phyloP scores from a whole-genome alignment of 1,139 yeast genomes.

The Pichia sp. region DNA sequence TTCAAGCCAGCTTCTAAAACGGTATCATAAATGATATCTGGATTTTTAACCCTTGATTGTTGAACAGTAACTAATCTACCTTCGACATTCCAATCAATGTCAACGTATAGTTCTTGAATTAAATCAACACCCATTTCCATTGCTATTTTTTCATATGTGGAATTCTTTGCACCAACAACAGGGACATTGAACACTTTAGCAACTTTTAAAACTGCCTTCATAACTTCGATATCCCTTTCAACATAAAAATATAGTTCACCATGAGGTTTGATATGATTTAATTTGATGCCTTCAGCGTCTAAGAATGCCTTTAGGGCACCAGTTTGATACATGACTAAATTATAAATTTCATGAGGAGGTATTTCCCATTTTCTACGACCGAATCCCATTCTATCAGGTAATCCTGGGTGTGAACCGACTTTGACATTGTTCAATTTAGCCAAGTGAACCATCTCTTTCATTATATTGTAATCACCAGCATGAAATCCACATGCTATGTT shows the following conservation, averaged over 20 bases:
- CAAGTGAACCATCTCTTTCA: slow-evolving; percentile 31
- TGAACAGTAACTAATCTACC: slow-evolving; percentile 29
- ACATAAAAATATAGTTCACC: slow-evolving; percentile 36
- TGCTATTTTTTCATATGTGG: slow-evolving; percentile 25
- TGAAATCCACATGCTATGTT: slow-evolving; percentile 38
- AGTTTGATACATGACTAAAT: slow-evolving; percentile 34
- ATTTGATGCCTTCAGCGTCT: slow-evolving; percentile 32
- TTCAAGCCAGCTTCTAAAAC: slow-evolving; percentile 27
- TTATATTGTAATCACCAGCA: slow-evolving; percentile 34
- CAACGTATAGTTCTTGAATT: slow-evolving; percentile 35
- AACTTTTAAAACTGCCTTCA: slow-evolving; percentile 34
- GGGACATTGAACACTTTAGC: slow-evolving; percentile 34
- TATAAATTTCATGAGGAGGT: slow-evolving; percentile 33
- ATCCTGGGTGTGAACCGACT: slow-evolving; percentile 36
- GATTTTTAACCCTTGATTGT: slow-evolving; percentile 29
- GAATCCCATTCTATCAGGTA: slow-evolving; percentile 35
- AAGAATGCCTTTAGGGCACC: slow-evolving; percentile 36
- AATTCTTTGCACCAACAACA: slow-evolving; percentile 30
- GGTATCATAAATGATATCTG: slow-evolving; percentile 29
- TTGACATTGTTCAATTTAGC: slow-evolving; percentile 33
- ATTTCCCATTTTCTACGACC: slow-evolving; percentile 34
- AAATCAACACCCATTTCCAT: slow-evolving; percentile 31
- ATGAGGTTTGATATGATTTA: slow-evolving; percentile 35
- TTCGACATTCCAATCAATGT: slow-evolving; percentile 31
- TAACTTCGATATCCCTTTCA: slow-evolving; percentile 32